Evolutionary conservation across 768 basidiomycete species (phyloP).

Genomic region (Tricholomella constricta): DNA sequence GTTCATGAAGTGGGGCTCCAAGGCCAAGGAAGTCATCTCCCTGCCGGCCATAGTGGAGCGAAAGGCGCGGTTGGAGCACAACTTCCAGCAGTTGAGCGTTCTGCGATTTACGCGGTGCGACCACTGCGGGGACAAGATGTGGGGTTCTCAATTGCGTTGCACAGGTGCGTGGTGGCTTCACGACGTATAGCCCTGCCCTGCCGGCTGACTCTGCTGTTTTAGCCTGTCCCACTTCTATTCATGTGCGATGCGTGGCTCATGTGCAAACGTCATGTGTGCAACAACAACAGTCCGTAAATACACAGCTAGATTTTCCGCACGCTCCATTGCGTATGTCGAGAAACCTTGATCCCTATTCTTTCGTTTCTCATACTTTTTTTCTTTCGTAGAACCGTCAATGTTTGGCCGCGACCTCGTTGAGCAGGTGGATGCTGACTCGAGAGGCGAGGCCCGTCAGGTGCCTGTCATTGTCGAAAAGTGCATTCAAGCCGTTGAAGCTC

Average conservation of each 20-base stretch:
- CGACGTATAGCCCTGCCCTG: background rate
- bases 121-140: slow-evolving; percentile 97
- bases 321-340: slow-evolving; percentile 40
- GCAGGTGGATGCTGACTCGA: slow-evolving; percentile 73
- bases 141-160: slow-evolving; percentile 95
- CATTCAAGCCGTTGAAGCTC: slow-evolving; percentile 87
- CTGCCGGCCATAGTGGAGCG: slow-evolving; percentile 32
- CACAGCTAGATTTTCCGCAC: slow-evolving; percentile 36
- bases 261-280: slow-evolving; percentile 69
- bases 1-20: slow-evolving; percentile 70
- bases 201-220: slow-evolving; percentile 4
- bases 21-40: slow-evolving; percentile 46
- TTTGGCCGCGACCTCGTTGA: slow-evolving; percentile 89
- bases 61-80: slow-evolving; percentile 62
- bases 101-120: slow-evolving; percentile 92
- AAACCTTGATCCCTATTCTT: slow-evolving; percentile 9
- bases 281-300: slow-evolving; percentile 37
- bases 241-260: slow-evolving; percentile 80
- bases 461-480: slow-evolving; percentile 96
- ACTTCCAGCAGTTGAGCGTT: slow-evolving; percentile 87
- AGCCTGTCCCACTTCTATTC: slow-evolving; percentile 87
- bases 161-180: slow-evolving; percentile 61
- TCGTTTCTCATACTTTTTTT: slow-evolving; percentile 14
- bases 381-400: slow-evolving; percentile 72
- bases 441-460: slow-evolving; percentile 60